Percentiles rank a stretch among this genome's conserved stretches.
Conservation (phyloP, 1,139 yeast species). For the Casaregolazyma suthepensis region DNA sequence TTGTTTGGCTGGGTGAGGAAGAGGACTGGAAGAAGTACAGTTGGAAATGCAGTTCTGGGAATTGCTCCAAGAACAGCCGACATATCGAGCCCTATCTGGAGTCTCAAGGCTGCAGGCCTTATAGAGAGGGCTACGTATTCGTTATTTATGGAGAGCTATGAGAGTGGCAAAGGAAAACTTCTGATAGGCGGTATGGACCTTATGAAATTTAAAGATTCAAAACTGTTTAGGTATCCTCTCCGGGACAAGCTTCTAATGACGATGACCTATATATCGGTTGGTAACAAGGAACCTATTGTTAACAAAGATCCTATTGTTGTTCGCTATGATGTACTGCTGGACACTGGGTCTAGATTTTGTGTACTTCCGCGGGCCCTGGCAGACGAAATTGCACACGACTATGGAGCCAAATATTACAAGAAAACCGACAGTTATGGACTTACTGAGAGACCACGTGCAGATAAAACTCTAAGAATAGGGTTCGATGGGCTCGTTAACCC, state of each 20-base stretch:
- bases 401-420: slow-evolving; percentile 21
- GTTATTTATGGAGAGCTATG: slow-evolving; percentile 42
- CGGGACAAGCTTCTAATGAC: slow-evolving; percentile 17
- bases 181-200: slow-evolving; percentile 59
- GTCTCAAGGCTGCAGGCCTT: slow-evolving; percentile 10
- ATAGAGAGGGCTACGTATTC: slow-evolving; percentile 49
- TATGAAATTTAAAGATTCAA: slow-evolving; percentile 45
- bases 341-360: slow-evolving; percentile 63
- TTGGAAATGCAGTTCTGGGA: slow-evolving; percentile 50
- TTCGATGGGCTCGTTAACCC: slow-evolving; percentile 25
- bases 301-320: slow-evolving; percentile 1
- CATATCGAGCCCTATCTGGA: not conserved
- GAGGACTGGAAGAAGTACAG: slow-evolving; percentile 43
- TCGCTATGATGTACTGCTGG: slow-evolving; percentile 34
- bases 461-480: slow-evolving; percentile 33
- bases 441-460: slow-evolving; percentile 12
- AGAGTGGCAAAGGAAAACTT: slow-evolving; percentile 39
- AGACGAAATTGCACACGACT: slow-evolving; percentile 19
- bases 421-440: slow-evolving; percentile 23
- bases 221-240: slow-evolving; percentile 29
- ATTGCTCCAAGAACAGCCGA: slow-evolving; percentile 9
- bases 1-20: slow-evolving; percentile 44
- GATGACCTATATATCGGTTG: slow-evolving; percentile 15
- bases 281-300: not conserved
- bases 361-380: slow-evolving; percentile 40